Evolutionary conservation across 306 rosid species (phyloP), one percentile per base, ranked within the genome.

Genomic region (Pyrus betulifolia): DNA sequence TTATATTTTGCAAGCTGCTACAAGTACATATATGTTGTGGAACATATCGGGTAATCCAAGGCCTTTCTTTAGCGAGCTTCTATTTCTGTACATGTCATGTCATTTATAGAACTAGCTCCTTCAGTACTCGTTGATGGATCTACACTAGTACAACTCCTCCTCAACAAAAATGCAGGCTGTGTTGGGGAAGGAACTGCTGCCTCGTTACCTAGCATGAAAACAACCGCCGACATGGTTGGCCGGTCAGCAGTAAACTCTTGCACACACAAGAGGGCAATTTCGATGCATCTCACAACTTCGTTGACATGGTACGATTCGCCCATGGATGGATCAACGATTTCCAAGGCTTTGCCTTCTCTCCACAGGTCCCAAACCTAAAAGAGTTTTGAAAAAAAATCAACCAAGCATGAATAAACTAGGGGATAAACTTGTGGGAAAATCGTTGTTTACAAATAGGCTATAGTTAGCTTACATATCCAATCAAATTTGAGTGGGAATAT

Each of bases 161-260:
- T 88, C 66, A 87, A 75, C 64, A 88, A 77, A 76, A 91, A 89
- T 17, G 89, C 96, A 27, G 96, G 97, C 12, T 87, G 83, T 75
- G 80, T 87, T 66, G 98, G 97, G 51, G 68, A 18, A 63, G 97
- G 83, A 82, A 89, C 88, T 74, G 70, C n/a, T 21, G 84, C 76
- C 38, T 84, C 89, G 74, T 67, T 89, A 0, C 83, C 83, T 79
- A 93, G 68, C 93, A 93, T 81, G 45, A 81, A 86, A 55, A 91
- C 83, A 54, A 91, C 88, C 0, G 75, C 18, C 12, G 89, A 77
- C 95, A 91, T 93, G 73, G 87, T 85, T 3, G 97, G 98, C 7
- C 93, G 84, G 17, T 93, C 91, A 4, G 11, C 40, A 8, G 91
- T 85, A 28, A 62, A 55, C 51, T 93, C 98, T 71, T 91, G 95